Base-by-base conservation (phyloP, 139 green algal species). In the Pleodorina starrii region DNA sequence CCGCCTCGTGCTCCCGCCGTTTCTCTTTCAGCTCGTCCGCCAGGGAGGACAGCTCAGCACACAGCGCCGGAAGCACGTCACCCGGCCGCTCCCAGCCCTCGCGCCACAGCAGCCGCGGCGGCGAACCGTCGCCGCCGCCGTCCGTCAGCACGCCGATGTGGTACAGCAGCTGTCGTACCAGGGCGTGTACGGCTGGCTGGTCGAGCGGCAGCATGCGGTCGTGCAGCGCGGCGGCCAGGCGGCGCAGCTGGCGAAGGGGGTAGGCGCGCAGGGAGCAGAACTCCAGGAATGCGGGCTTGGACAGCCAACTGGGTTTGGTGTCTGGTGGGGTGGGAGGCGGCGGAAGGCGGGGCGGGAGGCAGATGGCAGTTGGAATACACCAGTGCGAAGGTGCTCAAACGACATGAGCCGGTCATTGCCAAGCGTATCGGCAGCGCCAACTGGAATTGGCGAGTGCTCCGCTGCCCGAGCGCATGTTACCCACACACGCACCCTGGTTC, bases 161-260 rank as follows among this genome's bases (percentile, higher is more conserved):
- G 59, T 89, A 91, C 66, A 95, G 57, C 44, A 73, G 21, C 89
- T 95, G 92, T 35, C 86, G 88, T 35, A 94, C 32, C 35, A 95
- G 74, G 0, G 48, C 35, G 23, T 90, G 86, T 54, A 95, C 92
- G 2, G 76, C 86, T 12, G 81, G 86, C 14, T 90, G 89, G 2
- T 42, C 86, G 40, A 91, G 81, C 0, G 92, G 90, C 83, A 93
- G 63, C 1, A 12, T 66, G 5, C 84, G 88, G 38, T 91, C 84
- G 16, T 48, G 57, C 83, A 94, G 90, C 2, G 75, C 46, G 17
- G 19, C 72, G 40, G 68, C 87, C 72, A 94, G 84, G 44, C 60
- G 40, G 25, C 68, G 43, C 54, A 95, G 73, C 69, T 82, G 42
- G 1, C 91, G 89, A 19, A 93, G 40, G 25, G 87, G 84, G 80